Conservation (phyloP, 768 basidiomycete species). For the Asterophora lycoperdoides region DNA sequence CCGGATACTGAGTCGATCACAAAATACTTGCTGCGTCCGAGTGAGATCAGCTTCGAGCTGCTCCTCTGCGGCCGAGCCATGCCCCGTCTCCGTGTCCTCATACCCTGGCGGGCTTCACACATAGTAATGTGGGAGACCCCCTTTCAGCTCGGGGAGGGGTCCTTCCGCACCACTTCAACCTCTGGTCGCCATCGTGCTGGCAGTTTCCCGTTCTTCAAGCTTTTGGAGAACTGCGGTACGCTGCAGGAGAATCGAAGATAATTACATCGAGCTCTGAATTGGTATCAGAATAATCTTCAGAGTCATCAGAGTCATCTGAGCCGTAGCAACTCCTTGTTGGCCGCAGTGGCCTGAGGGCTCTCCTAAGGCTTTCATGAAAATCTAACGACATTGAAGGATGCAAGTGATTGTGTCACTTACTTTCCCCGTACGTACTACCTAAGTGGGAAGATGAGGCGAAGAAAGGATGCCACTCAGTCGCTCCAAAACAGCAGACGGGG, state of each 20-base stretch:
- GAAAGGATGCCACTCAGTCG: constrained; percentile 67
- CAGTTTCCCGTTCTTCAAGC: too few relatives aligned
- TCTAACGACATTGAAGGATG: background rate
- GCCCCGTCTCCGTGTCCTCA: too few relatives aligned
- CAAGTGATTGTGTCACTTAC: constrained; percentile 45
- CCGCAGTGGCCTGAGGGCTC: constrained; percentile 62
- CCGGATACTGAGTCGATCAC: too few relatives aligned
- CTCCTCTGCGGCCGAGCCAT: too few relatives aligned
- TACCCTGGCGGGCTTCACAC: too few relatives aligned
- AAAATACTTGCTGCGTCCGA: too few relatives aligned
- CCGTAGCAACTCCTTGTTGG: constrained; percentile 49
- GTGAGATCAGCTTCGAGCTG: too few relatives aligned
- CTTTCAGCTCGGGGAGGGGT: too few relatives aligned
- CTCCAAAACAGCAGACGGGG: constrained; percentile 51
- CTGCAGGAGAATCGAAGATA: constrained; percentile 52
- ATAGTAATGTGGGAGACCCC: too few relatives aligned
- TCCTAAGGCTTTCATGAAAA: constrained; percentile 41
- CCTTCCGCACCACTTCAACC: too few relatives aligned
- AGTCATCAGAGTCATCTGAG: constrained; percentile 39
- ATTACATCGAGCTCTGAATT: constrained; percentile 58
- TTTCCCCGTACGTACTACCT: constrained; percentile 59
- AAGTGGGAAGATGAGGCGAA: constrained; percentile 47
- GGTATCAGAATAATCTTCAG: constrained; percentile 48
- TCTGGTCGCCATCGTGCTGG: too few relatives aligned
- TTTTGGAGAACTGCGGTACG: constrained; percentile 45